Evolutionary conservation across 331 rosid genomes (phyloP).

Genomic region (Telfairia occidentalis): DNA sequence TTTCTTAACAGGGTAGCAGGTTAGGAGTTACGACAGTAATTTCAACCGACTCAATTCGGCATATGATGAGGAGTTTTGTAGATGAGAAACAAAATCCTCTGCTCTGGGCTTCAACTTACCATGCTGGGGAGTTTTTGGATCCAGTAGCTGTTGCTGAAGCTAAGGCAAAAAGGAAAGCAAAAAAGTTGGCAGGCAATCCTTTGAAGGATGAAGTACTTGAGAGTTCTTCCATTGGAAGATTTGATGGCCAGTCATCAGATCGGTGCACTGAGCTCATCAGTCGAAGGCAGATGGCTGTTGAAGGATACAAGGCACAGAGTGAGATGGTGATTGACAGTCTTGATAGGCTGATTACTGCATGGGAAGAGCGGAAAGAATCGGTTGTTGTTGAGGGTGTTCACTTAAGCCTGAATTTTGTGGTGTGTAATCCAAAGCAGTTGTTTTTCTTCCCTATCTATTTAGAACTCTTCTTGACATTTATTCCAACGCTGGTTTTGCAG

Average conservation of each 20-base stretch:
- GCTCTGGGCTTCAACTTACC: constrained; percentile 97
- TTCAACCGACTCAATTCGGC: constrained; percentile 92
- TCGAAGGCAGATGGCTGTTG: constrained; percentile 84
- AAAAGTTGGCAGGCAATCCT: constrained; percentile 53
- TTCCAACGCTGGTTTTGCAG: constrained; percentile 29
- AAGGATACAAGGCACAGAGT: constrained; percentile 97
- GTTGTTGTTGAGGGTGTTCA: constrained; percentile 99
- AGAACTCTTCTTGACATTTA: background rate
- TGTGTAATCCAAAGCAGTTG: constrained; percentile 18
- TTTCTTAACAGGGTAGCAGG: constrained; percentile 70
- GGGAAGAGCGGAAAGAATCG: constrained; percentile 95
- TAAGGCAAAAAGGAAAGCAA: constrained; percentile 63
- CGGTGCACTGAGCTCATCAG: constrained; percentile 39
- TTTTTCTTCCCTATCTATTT: background rate
- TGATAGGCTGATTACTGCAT: constrained; percentile 87
- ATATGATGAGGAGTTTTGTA: constrained; percentile 99
- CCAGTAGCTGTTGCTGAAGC: constrained; percentile 86
- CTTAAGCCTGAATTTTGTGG: constrained; percentile 94
- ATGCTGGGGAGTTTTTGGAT: constrained; percentile 96
- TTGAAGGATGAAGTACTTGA: constrained; percentile 46
- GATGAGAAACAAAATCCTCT: constrained; percentile 85
- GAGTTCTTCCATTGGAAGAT: constrained; percentile 29
- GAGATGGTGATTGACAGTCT: constrained; percentile 99
- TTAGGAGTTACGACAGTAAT: constrained; percentile 91
- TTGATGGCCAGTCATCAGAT: constrained; percentile 30